Evolutionary conservation across 768 basidiomycete species (phyloP), one percentile per base, ranked within the genome.

Genomic region (Collybia nuda): DNA sequence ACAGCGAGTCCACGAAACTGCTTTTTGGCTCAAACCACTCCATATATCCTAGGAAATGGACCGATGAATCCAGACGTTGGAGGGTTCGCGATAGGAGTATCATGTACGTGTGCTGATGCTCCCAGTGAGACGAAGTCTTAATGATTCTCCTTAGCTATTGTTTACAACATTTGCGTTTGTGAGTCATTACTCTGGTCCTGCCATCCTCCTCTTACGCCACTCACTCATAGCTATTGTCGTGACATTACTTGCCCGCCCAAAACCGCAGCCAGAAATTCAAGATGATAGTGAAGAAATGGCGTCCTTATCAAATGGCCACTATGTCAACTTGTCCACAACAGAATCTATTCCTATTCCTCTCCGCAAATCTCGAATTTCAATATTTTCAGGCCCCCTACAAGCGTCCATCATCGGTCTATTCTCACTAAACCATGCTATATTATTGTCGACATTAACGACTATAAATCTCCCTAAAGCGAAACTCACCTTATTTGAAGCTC

Each of bases 401-500:
- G 32, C 32, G 2, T 14, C 32, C 32, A 11, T 32, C 14, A 2
- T 32, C 14, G 3, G 32, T 32, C 14, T 32, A 32, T 32, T 32
- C 9, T 32, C 32, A 32, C 9, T 32, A 14, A 14, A 32, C 12
- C 14, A 32, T 11, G 32, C 32, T 11, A 32, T 32, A 32, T 32
- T 32, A 9, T 14, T 32, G 14, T 32, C 14, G 9, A 14, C 32
- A 6, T 32, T 32, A 11, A 5, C 12, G 32, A 14, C 14, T 3
- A 14, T 11, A 32, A 14, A 14, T 11, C 12, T 5, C 32, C 37
- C 46, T 3, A 28, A 46, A 11, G 32, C 18, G 4, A 54, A 57
- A 28, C 48, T 62, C 14, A 50, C 42, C 40, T 39, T 62, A 12
- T 59, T 58, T 28, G 61, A 62, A 19, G 58, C 58, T 1, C 56